Evolutionary conservation across 1,284 basidiomycete species (phyloP).

Genomic region (Porodaedalea pini): DNA sequence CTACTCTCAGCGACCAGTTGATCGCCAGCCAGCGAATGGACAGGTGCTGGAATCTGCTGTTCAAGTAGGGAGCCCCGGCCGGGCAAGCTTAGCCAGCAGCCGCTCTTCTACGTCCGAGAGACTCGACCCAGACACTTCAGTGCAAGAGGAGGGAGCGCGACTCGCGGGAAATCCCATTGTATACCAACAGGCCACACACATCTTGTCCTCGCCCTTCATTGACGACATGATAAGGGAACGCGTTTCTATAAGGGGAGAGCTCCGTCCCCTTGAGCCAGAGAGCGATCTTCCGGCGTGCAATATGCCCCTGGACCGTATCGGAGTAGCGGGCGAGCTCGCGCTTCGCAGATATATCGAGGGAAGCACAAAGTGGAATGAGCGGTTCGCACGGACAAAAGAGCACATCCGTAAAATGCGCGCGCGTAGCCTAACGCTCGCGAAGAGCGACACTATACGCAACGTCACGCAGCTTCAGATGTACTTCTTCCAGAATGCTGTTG

Average conservation of each 20-base stretch:
- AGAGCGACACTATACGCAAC: constrained; percentile 50
- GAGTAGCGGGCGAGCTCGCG: constrained; percentile 62
- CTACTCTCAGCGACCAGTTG: neutral
- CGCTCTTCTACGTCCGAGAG: constrained; percentile 37
- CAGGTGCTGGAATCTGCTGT: neutral
- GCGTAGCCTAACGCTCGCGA: constrained; percentile 56
- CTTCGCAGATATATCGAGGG: constrained; percentile 64
- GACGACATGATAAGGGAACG: constrained; percentile 73
- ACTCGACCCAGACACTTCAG: constrained; percentile 32
- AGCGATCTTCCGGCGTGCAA: constrained; percentile 46
- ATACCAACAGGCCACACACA: constrained; percentile 36
- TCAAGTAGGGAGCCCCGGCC: neutral
- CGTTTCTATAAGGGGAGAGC: constrained; percentile 52
- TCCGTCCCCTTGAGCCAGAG: constrained; percentile 59
- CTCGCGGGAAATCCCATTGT: constrained; percentile 64
- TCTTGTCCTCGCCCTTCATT: constrained; percentile 24
- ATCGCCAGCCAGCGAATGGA: neutral
- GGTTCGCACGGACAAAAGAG: constrained; percentile 54
- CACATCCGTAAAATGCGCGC: constrained; percentile 57
- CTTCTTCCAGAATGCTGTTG: constrained; percentile 28
- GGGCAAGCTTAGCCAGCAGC: constrained; percentile 38
- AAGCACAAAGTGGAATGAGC: constrained; percentile 53
- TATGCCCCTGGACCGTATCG: constrained; percentile 58
- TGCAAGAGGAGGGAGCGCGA: constrained; percentile 32
- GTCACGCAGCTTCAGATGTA: constrained; percentile 43